Percentiles rank a stretch among this genome's conserved stretches.
These are phyloP conservation scores for Grosmannia huntii DNA, from an alignment of 2,329 filamentous ascomycete genomes.

Conservation along the genomic window DNA sequence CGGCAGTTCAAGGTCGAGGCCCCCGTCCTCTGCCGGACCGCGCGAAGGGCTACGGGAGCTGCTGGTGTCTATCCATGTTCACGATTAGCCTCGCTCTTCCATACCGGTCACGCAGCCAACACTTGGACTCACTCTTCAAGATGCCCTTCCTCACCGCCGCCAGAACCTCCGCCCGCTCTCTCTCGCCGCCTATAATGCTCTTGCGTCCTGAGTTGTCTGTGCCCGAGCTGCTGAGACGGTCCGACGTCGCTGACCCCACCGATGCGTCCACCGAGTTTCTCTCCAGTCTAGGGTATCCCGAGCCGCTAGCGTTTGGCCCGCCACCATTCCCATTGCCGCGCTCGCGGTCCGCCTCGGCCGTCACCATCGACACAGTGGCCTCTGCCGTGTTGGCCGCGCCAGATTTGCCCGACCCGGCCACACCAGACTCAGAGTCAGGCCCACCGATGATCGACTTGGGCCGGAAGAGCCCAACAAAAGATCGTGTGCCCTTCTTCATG, in stretches of 20 bases:
- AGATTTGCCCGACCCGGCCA: slow-evolving; percentile 45
- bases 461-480: slow-evolving; percentile 84
- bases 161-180: slow-evolving; percentile 79
- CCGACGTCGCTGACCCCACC: slow-evolving; percentile 31
- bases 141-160: slow-evolving; percentile 93
- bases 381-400: slow-evolving; percentile 22
- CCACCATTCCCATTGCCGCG: slow-evolving; percentile 65
- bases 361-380: slow-evolving; percentile 89
- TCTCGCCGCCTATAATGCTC: slow-evolving; percentile 85
- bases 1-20: slow-evolving; percentile 43
- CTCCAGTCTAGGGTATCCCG: slow-evolving; percentile 75
- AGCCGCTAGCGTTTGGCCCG: slow-evolving; percentile 53
- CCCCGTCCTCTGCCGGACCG: slow-evolving; percentile 42
- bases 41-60: slow-evolving; percentile 56
- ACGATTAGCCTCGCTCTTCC: not conserved
- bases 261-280: slow-evolving; percentile 64
- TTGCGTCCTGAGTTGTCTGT: slow-evolving; percentile 56
- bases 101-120: not conserved
- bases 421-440: slow-evolving; percentile 53
- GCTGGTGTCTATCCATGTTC: slow-evolving; percentile 40
- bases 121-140: slow-evolving; percentile 58
- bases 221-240: slow-evolving; percentile 41
- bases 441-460: slow-evolving; percentile 84
- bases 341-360: slow-evolving; percentile 84
- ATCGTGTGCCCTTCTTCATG: slow-evolving; percentile 89